Evolutionary conservation across 1,284 basidiomycete species (phyloP).

Genomic region (Porogramme epimiltina): DNA sequence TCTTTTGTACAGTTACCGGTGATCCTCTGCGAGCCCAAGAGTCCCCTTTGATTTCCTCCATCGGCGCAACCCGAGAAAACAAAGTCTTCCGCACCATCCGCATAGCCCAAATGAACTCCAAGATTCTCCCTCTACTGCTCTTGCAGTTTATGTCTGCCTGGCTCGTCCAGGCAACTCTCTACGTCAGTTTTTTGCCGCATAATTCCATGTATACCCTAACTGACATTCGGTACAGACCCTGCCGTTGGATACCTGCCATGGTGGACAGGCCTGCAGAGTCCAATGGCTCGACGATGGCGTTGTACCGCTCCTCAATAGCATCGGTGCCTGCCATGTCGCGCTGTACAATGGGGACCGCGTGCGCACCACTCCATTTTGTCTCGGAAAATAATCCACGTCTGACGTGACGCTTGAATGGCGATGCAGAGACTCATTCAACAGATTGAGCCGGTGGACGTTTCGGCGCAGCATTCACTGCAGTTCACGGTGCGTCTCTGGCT

Average conservation of each 20-base stretch:
- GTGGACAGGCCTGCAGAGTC: slow-evolving; percentile 52
- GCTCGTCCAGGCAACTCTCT: slow-evolving; percentile 18
- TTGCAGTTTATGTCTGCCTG: slow-evolving; percentile 15
- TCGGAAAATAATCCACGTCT: not conserved
- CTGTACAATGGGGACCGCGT: slow-evolving; percentile 59
- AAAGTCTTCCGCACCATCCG: not conserved
- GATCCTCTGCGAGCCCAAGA: not conserved
- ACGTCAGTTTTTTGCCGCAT: slow-evolving; percentile 9
- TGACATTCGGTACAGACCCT: slow-evolving; percentile 52
- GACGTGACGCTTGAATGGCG: not conserved
- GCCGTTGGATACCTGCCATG: slow-evolving; percentile 43
- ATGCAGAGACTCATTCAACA: slow-evolving; percentile 54
- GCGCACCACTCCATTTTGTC: slow-evolving; percentile 16
- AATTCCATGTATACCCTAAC: not conserved
- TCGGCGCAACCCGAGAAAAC: slow-evolving; percentile 1
- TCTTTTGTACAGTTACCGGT: slow-evolving; percentile 2
- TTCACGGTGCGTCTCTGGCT: slow-evolving; percentile 39
- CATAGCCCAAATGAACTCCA: slow-evolving; percentile 7
- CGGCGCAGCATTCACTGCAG: slow-evolving; percentile 30
- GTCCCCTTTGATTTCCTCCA: slow-evolving; percentile 6
- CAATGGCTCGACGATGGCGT: slow-evolving; percentile 64
- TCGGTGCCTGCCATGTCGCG: slow-evolving; percentile 53
- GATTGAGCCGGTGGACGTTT: slow-evolving; percentile 42
- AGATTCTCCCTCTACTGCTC: slow-evolving; percentile 14
- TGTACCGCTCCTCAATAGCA: slow-evolving; percentile 46